A percentile compares a stretch with the other conserved stretches of the same genome.
Conservation (phyloP, 129 eudicot species). For the Ambrosia trifida region DNA sequence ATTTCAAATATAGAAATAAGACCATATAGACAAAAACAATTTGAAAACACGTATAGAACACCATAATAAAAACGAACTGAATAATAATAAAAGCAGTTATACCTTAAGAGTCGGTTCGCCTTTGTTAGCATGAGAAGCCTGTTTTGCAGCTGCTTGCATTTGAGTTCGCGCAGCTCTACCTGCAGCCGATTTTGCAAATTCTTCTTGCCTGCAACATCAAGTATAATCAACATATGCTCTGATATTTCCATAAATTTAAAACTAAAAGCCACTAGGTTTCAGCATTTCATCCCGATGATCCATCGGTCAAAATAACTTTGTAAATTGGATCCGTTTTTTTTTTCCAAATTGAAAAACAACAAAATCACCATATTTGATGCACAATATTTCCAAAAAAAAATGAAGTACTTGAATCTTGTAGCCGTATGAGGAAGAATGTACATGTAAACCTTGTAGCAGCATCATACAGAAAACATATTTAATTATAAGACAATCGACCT, state of each 20-base stretch:
- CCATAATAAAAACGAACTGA: too few relatives aligned
- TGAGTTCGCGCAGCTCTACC: slow-evolving; percentile 98
- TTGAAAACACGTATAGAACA: too few relatives aligned
- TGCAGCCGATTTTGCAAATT: slow-evolving; percentile 88
- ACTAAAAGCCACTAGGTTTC: background rate
- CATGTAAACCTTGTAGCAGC: background rate
- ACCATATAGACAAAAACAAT: background rate
- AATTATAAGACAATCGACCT: background rate
- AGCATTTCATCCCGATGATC: background rate
- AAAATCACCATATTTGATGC: background rate
- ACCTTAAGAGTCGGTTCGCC: slow-evolving; percentile 95
- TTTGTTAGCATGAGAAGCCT: slow-evolving; percentile 57
- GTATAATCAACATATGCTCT: background rate
- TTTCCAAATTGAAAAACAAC: background rate
- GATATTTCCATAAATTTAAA: too few relatives aligned
- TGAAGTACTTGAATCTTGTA: too few relatives aligned
- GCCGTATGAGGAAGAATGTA: background rate
- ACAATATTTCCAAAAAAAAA: too few relatives aligned
- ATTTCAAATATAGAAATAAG: background rate
- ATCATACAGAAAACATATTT: background rate
- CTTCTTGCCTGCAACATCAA: slow-evolving; percentile 66
- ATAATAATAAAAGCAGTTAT: background rate
- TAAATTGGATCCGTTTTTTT: background rate
- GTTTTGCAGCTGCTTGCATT: slow-evolving; percentile 83
- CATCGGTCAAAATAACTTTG: background rate